These are phyloP conservation scores for Fusarium burgessii DNA, from an alignment of 2,329 filamentous ascomycete species.

Conservation along the genomic window DNA sequence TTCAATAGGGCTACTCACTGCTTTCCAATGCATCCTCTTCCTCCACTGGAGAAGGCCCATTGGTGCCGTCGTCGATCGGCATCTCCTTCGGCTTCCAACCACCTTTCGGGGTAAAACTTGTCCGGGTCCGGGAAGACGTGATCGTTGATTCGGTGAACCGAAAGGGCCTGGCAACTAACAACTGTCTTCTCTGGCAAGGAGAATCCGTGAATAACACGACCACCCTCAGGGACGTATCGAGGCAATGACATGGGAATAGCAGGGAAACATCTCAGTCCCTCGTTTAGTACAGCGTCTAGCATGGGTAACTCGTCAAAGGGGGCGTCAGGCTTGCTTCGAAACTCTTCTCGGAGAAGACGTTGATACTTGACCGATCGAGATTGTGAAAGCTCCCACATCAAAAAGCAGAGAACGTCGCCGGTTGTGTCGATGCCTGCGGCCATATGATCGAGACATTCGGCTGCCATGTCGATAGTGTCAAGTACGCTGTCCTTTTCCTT, in stretches of 20 bases:
- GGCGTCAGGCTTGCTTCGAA: constrained; percentile 55
- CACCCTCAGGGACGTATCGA: constrained; percentile 66
- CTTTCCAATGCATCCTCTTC: constrained; percentile 73
- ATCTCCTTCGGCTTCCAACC: constrained; percentile 81
- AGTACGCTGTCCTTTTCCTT: constrained; percentile 62
- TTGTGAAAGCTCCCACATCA: constrained; percentile 78
- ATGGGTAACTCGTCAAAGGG: constrained; percentile 65
- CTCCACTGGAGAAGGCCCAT: constrained; percentile 75
- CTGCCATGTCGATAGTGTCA: constrained; percentile 67
- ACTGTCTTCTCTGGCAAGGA: constrained; percentile 65
- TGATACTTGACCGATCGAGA: constrained; percentile 66
- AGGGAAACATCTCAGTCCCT: constrained; percentile 71
- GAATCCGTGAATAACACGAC: constrained; percentile 67
- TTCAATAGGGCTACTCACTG: constrained; percentile 63
- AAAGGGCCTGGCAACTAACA: constrained; percentile 72
- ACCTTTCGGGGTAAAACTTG: constrained; percentile 82
- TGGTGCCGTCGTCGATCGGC: constrained; percentile 73
- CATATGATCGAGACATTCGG: constrained; percentile 79
- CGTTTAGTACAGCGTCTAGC: constrained; percentile 72
- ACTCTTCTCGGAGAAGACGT: constrained; percentile 63
- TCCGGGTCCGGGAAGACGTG: constrained; percentile 84
- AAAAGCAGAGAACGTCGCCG: constrained; percentile 75
- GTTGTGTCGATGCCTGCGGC: constrained; percentile 79
- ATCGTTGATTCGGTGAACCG: constrained; percentile 68
- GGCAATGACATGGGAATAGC: constrained; percentile 77